Base-by-base conservation (phyloP, 805 yeast genomes). In the Wickerhamiella brachini region DNA sequence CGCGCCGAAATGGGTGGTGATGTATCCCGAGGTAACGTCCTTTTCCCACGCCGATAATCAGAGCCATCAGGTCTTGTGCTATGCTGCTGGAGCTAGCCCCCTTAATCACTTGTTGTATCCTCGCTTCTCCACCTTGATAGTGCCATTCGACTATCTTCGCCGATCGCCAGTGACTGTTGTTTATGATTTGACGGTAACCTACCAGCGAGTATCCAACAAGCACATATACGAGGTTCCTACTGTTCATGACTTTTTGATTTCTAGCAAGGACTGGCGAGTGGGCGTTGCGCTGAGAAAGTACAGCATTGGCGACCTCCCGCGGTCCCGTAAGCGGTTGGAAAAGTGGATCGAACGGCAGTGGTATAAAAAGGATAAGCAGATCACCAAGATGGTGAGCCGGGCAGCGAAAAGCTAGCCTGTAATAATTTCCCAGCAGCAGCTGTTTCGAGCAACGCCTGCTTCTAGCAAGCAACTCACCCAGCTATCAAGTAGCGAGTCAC, bases 11-110 rank as follows among this genome's bases (percentile, higher is more conserved):
- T 54, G 94, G 85, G 58, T 87, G 0, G 79, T 81, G 0, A 56
- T 85, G 8, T 88, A 88, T 57, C 97, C 97, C 0, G 97, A 89
- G 65, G 95, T 85, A 4, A 84, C 83, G 1, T 47, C 50, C 24
- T 57, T 58, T 50, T 47, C 53, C 2, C 48, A 50, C 4, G 31
- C 52, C 72, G 45, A 62, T 57, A 42, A 69, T 45, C 56, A 63
- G 59, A 49, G 74, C 42, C 94, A 87, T 54, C 69, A 72, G 41
- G 71, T 73, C 29, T 71, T 79, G 54, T 72, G 81, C 46, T 74
- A 74, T 42, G 72, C 74, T 51, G 78, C 74, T 58, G 82, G 74
- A 51, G 68, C 83, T n/a, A 85, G 90, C 0, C 66, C 64, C 15
- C 71, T 83, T 18, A 64, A 74, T 10, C 72, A 84, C 55, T 66